These are phyloP conservation scores for Hypoxylon sp. DNA, from an alignment of 2,329 filamentous ascomycete species.

Conservation along the genomic window DNA sequence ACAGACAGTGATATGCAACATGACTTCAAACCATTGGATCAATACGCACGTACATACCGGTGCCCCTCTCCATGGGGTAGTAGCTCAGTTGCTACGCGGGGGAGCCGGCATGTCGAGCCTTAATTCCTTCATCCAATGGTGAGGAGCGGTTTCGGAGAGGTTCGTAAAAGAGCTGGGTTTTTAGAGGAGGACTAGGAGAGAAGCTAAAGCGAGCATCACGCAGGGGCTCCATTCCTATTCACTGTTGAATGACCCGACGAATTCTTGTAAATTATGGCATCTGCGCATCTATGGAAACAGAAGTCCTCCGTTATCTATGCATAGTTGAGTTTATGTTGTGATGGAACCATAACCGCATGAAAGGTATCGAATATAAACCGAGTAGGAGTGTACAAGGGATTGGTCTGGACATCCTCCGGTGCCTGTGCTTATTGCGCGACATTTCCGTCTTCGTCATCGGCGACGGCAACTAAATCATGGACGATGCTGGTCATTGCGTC, in stretches of 20 bases:
- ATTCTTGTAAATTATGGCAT: slow-evolving; percentile 1
- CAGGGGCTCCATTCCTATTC: background rate
- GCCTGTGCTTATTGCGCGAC: too few species aligned
- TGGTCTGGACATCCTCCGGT: too few species aligned
- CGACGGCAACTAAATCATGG: too few species aligned
- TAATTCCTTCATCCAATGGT: slow-evolving; percentile 31
- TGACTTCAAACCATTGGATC: slow-evolving; percentile 24
- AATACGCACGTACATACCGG: slow-evolving; percentile 6
- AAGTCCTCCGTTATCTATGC: slow-evolving; percentile 26
- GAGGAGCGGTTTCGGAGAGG: slow-evolving; percentile 41
- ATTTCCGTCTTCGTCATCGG: too few species aligned
- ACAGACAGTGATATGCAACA: slow-evolving; percentile 22
- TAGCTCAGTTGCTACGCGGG: slow-evolving; percentile 33
- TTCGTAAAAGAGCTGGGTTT: slow-evolving; percentile 39
- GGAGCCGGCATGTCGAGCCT: slow-evolving; percentile 37
- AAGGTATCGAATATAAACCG: background rate
- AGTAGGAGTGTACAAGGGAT: background rate
- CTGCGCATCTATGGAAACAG: slow-evolving; percentile 16
- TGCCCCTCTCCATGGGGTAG: slow-evolving; percentile 22
- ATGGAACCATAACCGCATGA: background rate
- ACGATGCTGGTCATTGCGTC: slow-evolving; percentile 28
- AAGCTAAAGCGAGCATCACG: background rate
- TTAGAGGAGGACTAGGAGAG: slow-evolving; percentile 2
- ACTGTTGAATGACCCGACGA: background rate
- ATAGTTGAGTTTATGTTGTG: background rate